Conservation (phyloP, 2,329 filamentous ascomycete genomes). For the Fusarium denticulatum region DNA sequence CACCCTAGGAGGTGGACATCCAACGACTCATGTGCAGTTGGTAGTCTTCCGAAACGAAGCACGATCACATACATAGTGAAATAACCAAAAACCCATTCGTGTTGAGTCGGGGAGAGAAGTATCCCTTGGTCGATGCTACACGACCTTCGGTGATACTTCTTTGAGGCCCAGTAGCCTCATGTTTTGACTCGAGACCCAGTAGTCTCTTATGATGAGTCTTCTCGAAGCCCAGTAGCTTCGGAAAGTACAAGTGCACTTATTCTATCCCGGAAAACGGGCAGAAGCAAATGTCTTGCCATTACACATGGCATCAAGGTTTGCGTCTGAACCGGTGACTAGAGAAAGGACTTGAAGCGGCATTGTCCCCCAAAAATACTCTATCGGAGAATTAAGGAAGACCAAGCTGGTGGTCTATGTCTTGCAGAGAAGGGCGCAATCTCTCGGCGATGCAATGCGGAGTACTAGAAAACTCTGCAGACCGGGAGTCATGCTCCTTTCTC, state of each 20-base stretch:
- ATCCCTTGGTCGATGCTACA: constrained; percentile 25
- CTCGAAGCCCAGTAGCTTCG: constrained; percentile 32
- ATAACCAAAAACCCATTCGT: constrained; percentile 29
- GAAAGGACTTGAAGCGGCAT: constrained; percentile 10
- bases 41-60: constrained; percentile 35
- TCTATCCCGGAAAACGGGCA: constrained; percentile 3
- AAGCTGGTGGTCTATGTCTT: constrained; percentile 6
- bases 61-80: constrained; percentile 23
- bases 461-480: background rate
- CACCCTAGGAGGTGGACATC: constrained; percentile 34
- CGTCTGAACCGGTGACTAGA: constrained; percentile 13
- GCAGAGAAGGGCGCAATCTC: background rate
- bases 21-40: constrained; percentile 34
- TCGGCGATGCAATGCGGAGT: background rate
- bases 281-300: constrained; percentile 3
- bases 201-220: constrained; percentile 23
- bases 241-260: constrained; percentile 16
- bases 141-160: background rate
- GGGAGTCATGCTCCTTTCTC: background rate
- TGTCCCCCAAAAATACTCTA: background rate
- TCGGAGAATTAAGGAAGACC: background rate
- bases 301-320: background rate
- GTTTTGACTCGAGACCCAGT: constrained; percentile 16
- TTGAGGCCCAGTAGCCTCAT: constrained; percentile 24
- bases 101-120: constrained; percentile 14